Evolutionary conservation across 1,284 basidiomycete species (phyloP), one percentile per base, ranked within the genome.

Genomic region (Ceratobasidium sp.): DNA sequence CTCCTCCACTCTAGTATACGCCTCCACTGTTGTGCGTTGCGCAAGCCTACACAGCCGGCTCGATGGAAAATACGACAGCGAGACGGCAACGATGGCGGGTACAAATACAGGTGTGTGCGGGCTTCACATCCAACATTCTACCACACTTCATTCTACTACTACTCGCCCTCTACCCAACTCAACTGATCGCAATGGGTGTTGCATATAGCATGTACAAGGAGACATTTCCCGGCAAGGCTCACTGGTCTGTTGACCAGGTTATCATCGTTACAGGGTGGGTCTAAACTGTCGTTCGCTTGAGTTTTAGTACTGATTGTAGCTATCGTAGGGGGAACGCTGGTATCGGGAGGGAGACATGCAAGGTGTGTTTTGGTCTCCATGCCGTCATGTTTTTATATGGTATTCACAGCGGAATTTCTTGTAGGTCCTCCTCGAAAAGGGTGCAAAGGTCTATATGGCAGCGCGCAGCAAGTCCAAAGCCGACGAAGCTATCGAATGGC

Each of bases 381-480:
- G 15, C 2, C n/a, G 1, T 14, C 6, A 27, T 19, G 0, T 33
- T 45, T n/a, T 8, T n/a, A n/a, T n/a, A n/a, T n/a, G 9, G 8
- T 27, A 17, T 33, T 19, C 29, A 41, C 27, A 11, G 5, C 7
- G 2, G 6, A 7, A 22, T 66, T 1, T 24, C 8, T 17, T 41
- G 19, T 22, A 77, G 74, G 80, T 80, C 9, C 79, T 84, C 29
- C 81, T 84, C 69, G 77, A 80, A 7, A 78, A 81, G 63, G 80
- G 82, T 24, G 83, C 83, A 1, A 83, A 78, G 36, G 85, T 87
- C 6, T 84, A 84, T 77, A 79, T 86, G 75, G 82, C 83, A n/a
- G 82, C 81, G 29, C 80, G 85, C n/a, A 80, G 78, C 50, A 79
- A 79, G 51, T 69, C 76, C 22, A 83, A 82, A 47, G 84, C 83